phyloP scores from a whole-genome alignment of 257 asterid genomes.

The Scutellaria minor region DNA sequence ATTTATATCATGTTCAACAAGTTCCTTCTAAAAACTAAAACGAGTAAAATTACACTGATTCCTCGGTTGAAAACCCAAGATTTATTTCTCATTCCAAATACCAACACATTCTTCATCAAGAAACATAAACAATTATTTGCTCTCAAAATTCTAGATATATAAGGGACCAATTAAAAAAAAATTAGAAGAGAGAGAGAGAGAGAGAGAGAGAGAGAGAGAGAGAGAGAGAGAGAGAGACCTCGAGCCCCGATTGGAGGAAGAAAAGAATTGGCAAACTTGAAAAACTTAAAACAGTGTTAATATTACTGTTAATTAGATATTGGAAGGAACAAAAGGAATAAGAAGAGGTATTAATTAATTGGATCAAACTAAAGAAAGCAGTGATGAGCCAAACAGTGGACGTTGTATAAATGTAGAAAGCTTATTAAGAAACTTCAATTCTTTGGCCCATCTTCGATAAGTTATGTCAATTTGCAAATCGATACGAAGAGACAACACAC shows the following conservation, averaged over 20 bases:
- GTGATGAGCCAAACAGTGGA: neutral
- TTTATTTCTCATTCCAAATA: too few relatives aligned
- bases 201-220: neutral
- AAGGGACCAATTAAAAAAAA: neutral
- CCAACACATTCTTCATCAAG: neutral
- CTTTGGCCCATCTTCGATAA: slow-evolving; percentile 4
- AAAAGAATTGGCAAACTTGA: slow-evolving; percentile 24
- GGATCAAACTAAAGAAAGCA: slow-evolving; percentile 15
- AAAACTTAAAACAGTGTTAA: slow-evolving; percentile 15
- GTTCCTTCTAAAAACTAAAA: too few relatives aligned
- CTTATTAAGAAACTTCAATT: slow-evolving; percentile 20
- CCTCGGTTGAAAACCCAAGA: too few relatives aligned
- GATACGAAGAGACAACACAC: slow-evolving; percentile 28
- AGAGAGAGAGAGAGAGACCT: slow-evolving; percentile 23
- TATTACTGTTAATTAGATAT: slow-evolving; percentile 24
- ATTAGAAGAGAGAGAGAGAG: neutral
- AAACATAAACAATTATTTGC: neutral
- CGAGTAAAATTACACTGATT: too few relatives aligned
- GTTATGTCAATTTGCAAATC: slow-evolving; percentile 23
- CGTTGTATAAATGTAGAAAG: slow-evolving; percentile 9
- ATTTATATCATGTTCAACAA: too few relatives aligned
- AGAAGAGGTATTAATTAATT: slow-evolving; percentile 21
- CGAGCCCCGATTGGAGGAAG: slow-evolving; percentile 45
- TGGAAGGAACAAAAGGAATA: slow-evolving; percentile 50
- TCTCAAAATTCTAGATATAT: neutral